These are phyloP conservation scores for Aphanomyces euteiches DNA, from an alignment of 352 stramenopile species.

Conservation along the genomic window DNA sequence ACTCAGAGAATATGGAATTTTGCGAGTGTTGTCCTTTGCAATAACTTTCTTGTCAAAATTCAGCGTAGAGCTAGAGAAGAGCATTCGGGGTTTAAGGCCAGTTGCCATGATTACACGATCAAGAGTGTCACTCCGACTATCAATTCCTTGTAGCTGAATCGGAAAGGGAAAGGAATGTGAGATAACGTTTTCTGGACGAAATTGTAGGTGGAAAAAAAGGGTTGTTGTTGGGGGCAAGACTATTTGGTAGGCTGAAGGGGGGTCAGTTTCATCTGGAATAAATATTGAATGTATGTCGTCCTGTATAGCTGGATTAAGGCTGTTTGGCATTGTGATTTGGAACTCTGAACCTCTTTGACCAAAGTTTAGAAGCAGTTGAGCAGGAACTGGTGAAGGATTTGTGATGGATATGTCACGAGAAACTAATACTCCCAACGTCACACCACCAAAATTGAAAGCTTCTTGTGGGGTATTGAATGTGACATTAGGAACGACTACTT, in stretches of 20 bases:
- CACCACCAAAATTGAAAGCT: slow-evolving; percentile 75
- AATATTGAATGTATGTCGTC: slow-evolving; percentile 84
- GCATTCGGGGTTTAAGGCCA: slow-evolving; percentile 55
- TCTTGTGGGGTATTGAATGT: slow-evolving; percentile 31
- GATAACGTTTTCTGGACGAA: slow-evolving; percentile 48
- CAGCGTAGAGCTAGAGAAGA: slow-evolving; percentile 64
- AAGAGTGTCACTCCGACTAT: slow-evolving; percentile 23
- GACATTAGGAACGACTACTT: slow-evolving; percentile 78
- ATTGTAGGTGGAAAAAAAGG: slow-evolving; percentile 70
- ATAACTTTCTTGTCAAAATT: slow-evolving; percentile 87
- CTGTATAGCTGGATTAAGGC: slow-evolving; percentile 44
- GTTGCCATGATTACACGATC: slow-evolving; percentile 44
- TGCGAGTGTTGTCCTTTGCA: slow-evolving; percentile 71
- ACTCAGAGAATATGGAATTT: slow-evolving; percentile 83
- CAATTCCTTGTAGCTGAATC: slow-evolving; percentile 65
- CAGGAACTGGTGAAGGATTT: slow-evolving; percentile 78
- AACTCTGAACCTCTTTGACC: slow-evolving; percentile 54
- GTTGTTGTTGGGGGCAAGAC: slow-evolving; percentile 61
- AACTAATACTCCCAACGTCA: slow-evolving; percentile 72
- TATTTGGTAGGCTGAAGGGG: slow-evolving; percentile 57
- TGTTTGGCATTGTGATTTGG: slow-evolving; percentile 46
- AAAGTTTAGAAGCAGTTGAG: slow-evolving; percentile 77
- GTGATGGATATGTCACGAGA: slow-evolving; percentile 59
- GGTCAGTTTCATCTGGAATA: slow-evolving; percentile 35
- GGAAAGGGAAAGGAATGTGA: slow-evolving; percentile 63